phyloP scores from a whole-genome alignment of 192 early-diverging fungal species.

The Paraglomus brasilianum region DNA sequence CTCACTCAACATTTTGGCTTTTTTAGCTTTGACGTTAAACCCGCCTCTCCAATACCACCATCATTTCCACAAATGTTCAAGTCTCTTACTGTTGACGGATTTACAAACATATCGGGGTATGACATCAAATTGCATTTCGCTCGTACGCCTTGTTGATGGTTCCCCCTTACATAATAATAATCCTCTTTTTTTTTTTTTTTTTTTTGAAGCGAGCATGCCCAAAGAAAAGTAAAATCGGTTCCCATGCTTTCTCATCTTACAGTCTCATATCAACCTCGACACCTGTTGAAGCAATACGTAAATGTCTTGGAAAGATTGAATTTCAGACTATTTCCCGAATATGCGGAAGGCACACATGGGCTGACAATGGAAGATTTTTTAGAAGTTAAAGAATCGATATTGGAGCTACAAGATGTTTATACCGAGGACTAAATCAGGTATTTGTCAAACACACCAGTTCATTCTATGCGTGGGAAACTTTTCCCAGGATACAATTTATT shows the following conservation, averaged over 20 bases:
- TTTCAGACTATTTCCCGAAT: constrained; percentile 22
- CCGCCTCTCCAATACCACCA: constrained; percentile 41
- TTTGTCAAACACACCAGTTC: too few species aligned
- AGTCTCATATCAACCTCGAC: not conserved
- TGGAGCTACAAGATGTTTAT: constrained; percentile 1
- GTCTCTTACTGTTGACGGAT: constrained; percentile 35
- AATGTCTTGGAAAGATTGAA: not conserved
- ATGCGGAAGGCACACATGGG: constrained; percentile 4
- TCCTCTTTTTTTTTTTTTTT: too few species aligned
- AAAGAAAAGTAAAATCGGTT: not conserved
- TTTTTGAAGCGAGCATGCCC: too few species aligned
- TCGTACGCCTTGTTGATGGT: too few species aligned
- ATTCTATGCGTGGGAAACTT: too few species aligned
- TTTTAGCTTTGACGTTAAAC: not conserved
- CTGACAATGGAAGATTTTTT: constrained; percentile 18
- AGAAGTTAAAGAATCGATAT: constrained; percentile 8
- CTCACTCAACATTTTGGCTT: not conserved
- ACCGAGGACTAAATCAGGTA: not conserved
- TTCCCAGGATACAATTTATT: too few species aligned
- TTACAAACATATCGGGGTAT: not conserved
- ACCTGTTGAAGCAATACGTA: constrained; percentile 3
- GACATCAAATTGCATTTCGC: not conserved
- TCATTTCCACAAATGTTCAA: constrained; percentile 44
- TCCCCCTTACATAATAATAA: too few species aligned
- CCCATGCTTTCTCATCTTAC: constrained; percentile 17